Evolutionary conservation across 805 yeast genomes (phyloP), one percentile per base, ranked within the genome.

Genomic region (Ogataea corticis): DNA sequence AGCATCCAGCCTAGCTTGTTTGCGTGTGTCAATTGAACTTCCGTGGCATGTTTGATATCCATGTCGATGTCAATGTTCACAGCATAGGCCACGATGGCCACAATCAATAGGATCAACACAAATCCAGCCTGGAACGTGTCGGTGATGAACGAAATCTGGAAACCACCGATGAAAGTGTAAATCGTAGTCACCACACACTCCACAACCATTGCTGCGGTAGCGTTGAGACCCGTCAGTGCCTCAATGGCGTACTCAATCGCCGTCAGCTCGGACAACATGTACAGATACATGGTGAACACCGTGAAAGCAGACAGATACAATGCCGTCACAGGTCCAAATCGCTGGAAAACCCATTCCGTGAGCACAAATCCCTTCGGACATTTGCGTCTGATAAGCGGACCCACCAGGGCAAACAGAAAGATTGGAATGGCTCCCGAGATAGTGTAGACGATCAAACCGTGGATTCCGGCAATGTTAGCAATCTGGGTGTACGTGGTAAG

Each of bases 351-450:
- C 97, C 97, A 91, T 62, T 91, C 96, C 4, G 96, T 89, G 55
- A 91, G 69, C 21, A 91, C 90, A 63, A 91, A 91, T 2, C 97
- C 97, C 7, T 87, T 80, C 0, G 97, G 97, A 55, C 96, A 87
- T 54, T 77, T 76, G 48, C 71, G 76, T 52, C 96, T 73, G 48
- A 91, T 83, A 9, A 81, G 61, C 1, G 97, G 97, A 0, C 97
- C 97, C 47, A 87, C 67, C 42, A 77, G 76, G 0, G 94, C 87
- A 71, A 91, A 91, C n/a, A 87, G 66, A 49, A 87, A 72, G 67
- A 91, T 83, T 3, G 97, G 97, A 38, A 91, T 64, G 1, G 96
- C 84, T 30, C 96, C 94, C 14, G 85, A 69, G 11, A 88, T 53
- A 1, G 90, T 80, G 61, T 91, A 91, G 7, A 87, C 95, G 45